Evolutionary conservation across 78 protist species (phyloP).

Genomic region (Dictyostelium firmibasis): DNA sequence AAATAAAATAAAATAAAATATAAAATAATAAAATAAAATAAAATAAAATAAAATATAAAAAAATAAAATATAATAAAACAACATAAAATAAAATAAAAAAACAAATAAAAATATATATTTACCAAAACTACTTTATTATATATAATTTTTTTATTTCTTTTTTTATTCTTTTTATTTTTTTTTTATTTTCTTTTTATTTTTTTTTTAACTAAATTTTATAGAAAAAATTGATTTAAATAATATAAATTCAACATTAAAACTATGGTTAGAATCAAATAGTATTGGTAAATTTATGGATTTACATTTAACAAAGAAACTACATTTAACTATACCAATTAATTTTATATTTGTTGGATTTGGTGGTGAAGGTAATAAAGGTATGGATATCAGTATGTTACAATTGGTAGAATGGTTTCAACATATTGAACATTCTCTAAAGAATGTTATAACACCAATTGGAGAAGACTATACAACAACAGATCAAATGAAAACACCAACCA

Average conservation of each 20-base stretch:
- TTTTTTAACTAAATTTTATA: neutral
- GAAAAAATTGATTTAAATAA: neutral
- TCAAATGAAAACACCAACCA: slow-evolving; percentile 10
- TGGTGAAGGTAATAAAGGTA: slow-evolving; percentile 59
- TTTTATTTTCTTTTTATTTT: neutral
- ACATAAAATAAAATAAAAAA: neutral
- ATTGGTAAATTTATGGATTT: slow-evolving; percentile 27
- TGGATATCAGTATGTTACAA: neutral
- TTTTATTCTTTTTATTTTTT: neutral
- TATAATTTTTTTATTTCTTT: neutral
- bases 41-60: neutral
- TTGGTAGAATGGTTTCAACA: slow-evolving; percentile 60
- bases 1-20: neutral
- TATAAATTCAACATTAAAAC: slow-evolving; percentile 23
- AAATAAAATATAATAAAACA: too few species aligned
- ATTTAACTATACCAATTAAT: slow-evolving; percentile 29
- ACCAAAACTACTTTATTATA: neutral
- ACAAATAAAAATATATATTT: neutral
- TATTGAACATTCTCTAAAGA: slow-evolving; percentile 52
- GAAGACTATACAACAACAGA: slow-evolving; percentile 33
- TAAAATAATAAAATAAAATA: neutral
- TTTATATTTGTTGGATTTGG: slow-evolving; percentile 62
- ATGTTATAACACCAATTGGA: slow-evolving; percentile 52
- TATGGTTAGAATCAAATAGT: slow-evolving; percentile 45
- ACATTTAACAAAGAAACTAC: slow-evolving; percentile 3